Base-by-base conservation (phyloP, 345 rosid species). In the Salix brachista region DNA sequence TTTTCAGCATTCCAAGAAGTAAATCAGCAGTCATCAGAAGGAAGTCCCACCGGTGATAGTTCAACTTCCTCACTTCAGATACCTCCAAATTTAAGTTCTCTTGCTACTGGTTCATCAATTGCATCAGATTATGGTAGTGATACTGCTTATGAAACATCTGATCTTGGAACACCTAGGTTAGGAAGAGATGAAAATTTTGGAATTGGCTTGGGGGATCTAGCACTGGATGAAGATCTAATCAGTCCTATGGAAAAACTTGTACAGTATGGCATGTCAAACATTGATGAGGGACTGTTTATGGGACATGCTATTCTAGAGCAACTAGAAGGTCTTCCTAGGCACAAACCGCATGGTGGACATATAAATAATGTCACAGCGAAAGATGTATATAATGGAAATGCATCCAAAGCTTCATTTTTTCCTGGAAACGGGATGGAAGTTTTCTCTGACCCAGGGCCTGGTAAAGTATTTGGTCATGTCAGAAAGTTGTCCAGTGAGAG, bases 101-200 rank as follows among this genome's bases (percentile, higher is more conserved):
- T 78, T 62, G 65, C 82, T 82, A 83, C 88, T 64, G 75, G 91
- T 87, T 90, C 92, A 67, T 91, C 98, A 56, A 74, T 96, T 42
- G 79, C 92, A 60, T 92, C 99, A 37, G 99, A 96, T 80, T 91
- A 89, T 87, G 98, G 98, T 54, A 96, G 98, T 80, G 98, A 96
- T 80, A 91, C 92, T 83, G 97, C 91, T 80, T 94, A 89, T 80
- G 99, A 94, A 81, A 85, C 95, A 46, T 96, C 98, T 79, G 99
- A 94, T 67, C 52, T 88, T 86, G 97, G 97, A 79, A 91, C 97
- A 69, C 96, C 97, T 75, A 86, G 90, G 70, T 64, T 89, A 78
- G 93, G 81, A 69, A 86, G 88, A 72, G 90, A 90, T 75, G 91
- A 88, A 80, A 80, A 79, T 80, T 94, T 92, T 79, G 97, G 91